A percentile compares a stretch with the other conserved stretches of the same genome.
Conservation (phyloP, 169 alveolate species). For the Plasmodium inui region DNA sequence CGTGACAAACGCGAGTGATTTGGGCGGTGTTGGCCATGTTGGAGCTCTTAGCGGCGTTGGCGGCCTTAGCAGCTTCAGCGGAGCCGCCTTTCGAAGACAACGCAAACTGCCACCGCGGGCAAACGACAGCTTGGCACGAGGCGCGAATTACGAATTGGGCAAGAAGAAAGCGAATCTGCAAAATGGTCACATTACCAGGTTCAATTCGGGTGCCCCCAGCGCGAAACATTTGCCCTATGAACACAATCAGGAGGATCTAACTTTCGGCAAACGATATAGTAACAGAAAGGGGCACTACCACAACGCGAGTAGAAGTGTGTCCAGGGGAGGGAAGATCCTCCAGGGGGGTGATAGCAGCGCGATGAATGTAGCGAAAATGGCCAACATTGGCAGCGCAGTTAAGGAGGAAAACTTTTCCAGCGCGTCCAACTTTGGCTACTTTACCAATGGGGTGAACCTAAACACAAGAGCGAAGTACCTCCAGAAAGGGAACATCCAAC, state of each 20-base stretch:
- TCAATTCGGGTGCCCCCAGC: not conserved
- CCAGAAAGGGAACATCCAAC: not conserved
- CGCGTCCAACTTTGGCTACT: not conserved
- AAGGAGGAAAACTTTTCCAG: not conserved
- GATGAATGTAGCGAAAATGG: not conserved
- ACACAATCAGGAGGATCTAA: not conserved
- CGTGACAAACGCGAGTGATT: not conserved
- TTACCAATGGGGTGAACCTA: not conserved
- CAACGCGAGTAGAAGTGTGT: not conserved
- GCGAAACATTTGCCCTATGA: conserved; percentile 5
- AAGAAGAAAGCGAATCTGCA: not conserved
- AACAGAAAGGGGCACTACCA: not conserved
- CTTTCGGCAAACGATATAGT: not conserved
- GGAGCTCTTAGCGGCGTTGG: not conserved
- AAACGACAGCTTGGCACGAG: not conserved
- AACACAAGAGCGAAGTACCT: not conserved
- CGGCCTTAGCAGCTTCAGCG: not conserved
- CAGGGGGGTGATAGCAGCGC: not conserved
- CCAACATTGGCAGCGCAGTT: not conserved
- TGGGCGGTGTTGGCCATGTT: not conserved
- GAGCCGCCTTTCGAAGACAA: not conserved
- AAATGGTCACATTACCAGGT: not conserved
- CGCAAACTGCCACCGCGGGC: not conserved
- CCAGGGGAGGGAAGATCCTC: not conserved
- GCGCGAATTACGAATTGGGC: conserved; percentile 1